Base-by-base conservation (phyloP, 352 stramenopile genomes). In the Pythium myriotylum region DNA sequence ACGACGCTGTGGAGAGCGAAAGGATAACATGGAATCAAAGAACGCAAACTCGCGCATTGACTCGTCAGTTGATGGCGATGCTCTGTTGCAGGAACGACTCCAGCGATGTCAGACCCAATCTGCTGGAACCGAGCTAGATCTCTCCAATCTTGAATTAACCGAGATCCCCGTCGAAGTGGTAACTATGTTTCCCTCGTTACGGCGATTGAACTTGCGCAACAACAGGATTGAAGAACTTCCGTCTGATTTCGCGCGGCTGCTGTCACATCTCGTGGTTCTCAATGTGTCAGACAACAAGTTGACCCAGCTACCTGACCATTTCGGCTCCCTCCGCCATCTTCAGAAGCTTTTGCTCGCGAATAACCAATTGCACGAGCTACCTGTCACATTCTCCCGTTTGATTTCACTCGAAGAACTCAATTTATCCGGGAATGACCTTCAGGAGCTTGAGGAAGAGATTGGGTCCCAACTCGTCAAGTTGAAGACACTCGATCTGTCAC, bases 361-460 rank as follows among this genome's bases (percentile, higher is more conserved):
- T 54, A 89, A 89, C 54, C 65, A 43, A 10, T 42, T 87, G 4
- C 26, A 45, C 16, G 56, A 54, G 10, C 52, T 89, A 13, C 70
- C 80, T 1, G 4, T 46, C 10, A 72, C 53, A 10, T 61, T 78
- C 1, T 65, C 59, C 16, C 27, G 54, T 16, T 57, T 87, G 1
- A 62, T 79, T 12, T 64, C 60, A 2, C 59, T 87, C 2, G 72
- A 87, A 55, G 74, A 86, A 46, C 59, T 87, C 39, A 64, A 80
- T 46, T 61, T 74, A 4, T 63, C 68, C 19, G 54, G 50, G 26
- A 89, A 89, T 48, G 2, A 64, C 14, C 67, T 89, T 23, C 48
- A 76, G 22, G 40, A 47, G n/a, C 54, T 87, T 2, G 54, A 66
- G 22, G 63, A 73, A 22, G 59, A 77, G 19, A 23, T 71, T 1